A percentile compares a stretch with the other conserved stretches of the same genome.
phyloP scores from a whole-genome alignment of 1,284 basidiomycete genomes.

The Marasmius fiardii region DNA sequence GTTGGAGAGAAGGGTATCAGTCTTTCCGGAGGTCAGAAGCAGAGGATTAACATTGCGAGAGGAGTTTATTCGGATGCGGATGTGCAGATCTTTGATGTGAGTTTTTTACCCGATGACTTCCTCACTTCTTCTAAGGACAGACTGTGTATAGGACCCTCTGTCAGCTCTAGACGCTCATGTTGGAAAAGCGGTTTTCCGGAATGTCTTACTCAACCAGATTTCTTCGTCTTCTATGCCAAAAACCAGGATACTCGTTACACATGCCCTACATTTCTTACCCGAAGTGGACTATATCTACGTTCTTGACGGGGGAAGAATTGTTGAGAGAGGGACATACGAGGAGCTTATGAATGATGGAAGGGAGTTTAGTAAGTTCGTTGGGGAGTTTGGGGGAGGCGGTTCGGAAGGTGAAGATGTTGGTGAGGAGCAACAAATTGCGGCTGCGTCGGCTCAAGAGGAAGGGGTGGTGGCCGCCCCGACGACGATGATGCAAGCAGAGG shows the following conservation, averaged over 20 bases:
- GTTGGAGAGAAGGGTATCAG: slow-evolving; percentile 90
- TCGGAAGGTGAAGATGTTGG: slow-evolving; percentile 24
- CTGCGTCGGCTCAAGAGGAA: slow-evolving; percentile 5
- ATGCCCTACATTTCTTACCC: slow-evolving; percentile 80
- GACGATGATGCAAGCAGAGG: slow-evolving; percentile 63
- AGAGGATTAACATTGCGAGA: slow-evolving; percentile 75
- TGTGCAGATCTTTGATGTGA: slow-evolving; percentile 78
- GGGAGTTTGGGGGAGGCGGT: slow-evolving; percentile 46
- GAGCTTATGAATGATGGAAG: slow-evolving; percentile 64
- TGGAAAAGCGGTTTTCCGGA: slow-evolving; percentile 82
- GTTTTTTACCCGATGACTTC: slow-evolving; percentile 12
- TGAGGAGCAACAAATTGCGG: slow-evolving; percentile 17
- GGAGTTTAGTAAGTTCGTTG: slow-evolving; percentile 71
- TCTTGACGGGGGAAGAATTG: slow-evolving; percentile 68
- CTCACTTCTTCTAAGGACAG: neutral
- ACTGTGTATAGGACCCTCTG: slow-evolving; percentile 58
- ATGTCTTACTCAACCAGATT: slow-evolving; percentile 64
- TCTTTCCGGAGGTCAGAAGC: slow-evolving; percentile 80
- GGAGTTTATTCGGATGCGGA: slow-evolving; percentile 85
- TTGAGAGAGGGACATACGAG: slow-evolving; percentile 73
- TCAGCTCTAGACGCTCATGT: slow-evolving; percentile 86
- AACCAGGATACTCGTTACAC: slow-evolving; percentile 83
- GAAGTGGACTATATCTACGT: slow-evolving; percentile 76
- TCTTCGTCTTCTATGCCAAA: slow-evolving; percentile 42
- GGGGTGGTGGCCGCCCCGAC: slow-evolving; percentile 36